A percentile compares a stretch with the other conserved stretches of the same genome.
Evolutionary conservation across 208 protist species (phyloP).

Genomic region (Eutreptiella sp.): DNA sequence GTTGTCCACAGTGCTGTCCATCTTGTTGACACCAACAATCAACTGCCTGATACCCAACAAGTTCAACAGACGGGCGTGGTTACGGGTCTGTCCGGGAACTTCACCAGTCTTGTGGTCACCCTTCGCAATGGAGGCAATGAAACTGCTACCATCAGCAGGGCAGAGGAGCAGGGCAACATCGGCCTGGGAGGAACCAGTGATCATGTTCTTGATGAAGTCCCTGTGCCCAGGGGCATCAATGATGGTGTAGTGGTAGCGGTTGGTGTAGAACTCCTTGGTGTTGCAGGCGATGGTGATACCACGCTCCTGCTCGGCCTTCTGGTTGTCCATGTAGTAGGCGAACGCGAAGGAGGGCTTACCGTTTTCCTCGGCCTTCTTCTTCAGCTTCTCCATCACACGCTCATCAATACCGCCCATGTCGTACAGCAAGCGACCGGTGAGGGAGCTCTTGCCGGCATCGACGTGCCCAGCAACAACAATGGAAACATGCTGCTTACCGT

Average conservation of each 20-base stretch:
- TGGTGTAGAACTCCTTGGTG: slow-evolving; percentile 89
- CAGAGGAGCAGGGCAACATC: slow-evolving; percentile 96
- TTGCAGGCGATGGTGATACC: slow-evolving; percentile 97
- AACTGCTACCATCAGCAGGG: too few species aligned
- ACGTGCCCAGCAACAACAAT: slow-evolving; percentile 99
- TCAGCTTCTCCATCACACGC: slow-evolving; percentile 97
- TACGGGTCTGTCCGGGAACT: slow-evolving; percentile 95
- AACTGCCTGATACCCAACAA: slow-evolving; percentile 94
- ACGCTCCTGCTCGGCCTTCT: slow-evolving; percentile 91
- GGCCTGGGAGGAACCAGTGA: slow-evolving; percentile 93
- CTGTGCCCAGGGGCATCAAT: slow-evolving; percentile 98
- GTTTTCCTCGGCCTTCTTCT: slow-evolving; percentile 91
- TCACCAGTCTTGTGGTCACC: slow-evolving; percentile 98
- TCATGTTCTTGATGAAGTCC: slow-evolving; percentile 98
- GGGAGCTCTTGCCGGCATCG: slow-evolving; percentile 98
- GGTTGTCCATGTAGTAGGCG: slow-evolving; percentile 96
- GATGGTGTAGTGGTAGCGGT: slow-evolving; percentile 91
- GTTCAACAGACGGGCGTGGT: slow-evolving; percentile 97
- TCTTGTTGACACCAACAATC: slow-evolving; percentile 98
- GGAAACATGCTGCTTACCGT: slow-evolving; percentile 55
- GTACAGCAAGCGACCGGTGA: slow-evolving; percentile 91
- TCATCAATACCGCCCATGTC: slow-evolving; percentile 91
- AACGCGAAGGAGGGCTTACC: slow-evolving; percentile 94
- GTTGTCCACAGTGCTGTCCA: slow-evolving; percentile 95
- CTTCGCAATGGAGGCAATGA: slow-evolving; percentile 96